Conservation (phyloP, 2,329 filamentous ascomycete species). For the Cordyceps javanica region DNA sequence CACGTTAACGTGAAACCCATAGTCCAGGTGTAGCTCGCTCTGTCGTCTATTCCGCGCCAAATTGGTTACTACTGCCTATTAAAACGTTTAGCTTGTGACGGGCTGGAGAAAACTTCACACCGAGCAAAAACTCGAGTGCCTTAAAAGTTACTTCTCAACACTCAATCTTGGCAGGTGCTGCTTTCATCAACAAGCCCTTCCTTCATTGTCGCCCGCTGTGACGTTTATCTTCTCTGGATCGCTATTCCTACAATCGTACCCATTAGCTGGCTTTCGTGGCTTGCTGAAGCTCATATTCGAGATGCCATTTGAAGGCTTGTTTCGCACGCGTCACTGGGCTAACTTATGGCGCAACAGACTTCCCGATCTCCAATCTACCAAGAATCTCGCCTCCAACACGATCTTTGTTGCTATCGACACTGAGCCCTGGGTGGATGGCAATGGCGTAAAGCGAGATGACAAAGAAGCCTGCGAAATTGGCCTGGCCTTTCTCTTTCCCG, state of each 20-base stretch:
- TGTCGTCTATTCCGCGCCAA: too few species aligned
- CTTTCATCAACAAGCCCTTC: background rate
- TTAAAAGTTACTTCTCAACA: background rate
- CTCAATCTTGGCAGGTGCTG: background rate
- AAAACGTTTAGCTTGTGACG: background rate
- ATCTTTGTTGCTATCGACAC: constrained; percentile 9
- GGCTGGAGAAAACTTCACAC: background rate
- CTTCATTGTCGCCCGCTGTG: background rate
- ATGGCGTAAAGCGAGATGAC: background rate
- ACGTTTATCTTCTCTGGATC: background rate
- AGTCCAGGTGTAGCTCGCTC: too few species aligned
- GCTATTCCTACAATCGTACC: background rate
- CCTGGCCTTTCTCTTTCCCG: background rate
- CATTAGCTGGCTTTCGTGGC: background rate
- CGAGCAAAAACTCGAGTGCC: background rate
- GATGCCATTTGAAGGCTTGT: background rate
- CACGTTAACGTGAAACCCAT: too few species aligned
- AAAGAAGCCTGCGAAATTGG: constrained; percentile 5
- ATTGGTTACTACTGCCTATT: too few species aligned
- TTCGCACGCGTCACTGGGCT: constrained; percentile 1
- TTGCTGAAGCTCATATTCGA: background rate
- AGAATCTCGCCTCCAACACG: background rate
- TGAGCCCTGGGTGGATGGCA: constrained; percentile 3
- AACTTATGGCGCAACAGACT: background rate
- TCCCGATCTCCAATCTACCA: background rate